Percentiles rank a stretch among this genome's conserved stretches.
Evolutionary conservation across 441 rosid genomes (phyloP).

Genomic region (Adansonia madagascariensis): DNA sequence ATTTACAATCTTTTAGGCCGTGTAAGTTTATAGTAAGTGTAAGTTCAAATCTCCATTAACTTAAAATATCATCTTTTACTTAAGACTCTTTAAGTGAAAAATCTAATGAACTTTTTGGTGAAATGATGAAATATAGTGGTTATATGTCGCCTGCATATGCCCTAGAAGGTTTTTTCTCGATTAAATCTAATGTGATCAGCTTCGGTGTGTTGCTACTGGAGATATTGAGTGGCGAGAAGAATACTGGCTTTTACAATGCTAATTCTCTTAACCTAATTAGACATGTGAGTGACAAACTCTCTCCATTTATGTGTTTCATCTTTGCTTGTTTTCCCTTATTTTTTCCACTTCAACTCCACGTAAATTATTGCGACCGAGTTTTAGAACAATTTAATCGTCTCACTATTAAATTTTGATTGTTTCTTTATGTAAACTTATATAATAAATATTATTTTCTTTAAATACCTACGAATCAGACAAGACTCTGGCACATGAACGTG

Average conservation of each 20-base stretch:
- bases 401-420: no score
- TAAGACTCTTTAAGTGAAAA: not conserved
- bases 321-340: no score
- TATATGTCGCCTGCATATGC: constrained; percentile 72
- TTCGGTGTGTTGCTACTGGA: constrained; percentile 39
- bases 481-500: no score
- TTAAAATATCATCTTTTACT: not conserved
- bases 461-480: no score
- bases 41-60: not conserved
- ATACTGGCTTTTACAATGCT: constrained; percentile 30
- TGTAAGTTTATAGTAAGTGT: constrained; percentile 35
- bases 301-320: not conserved
- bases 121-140: constrained; percentile 32
- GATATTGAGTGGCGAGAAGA: constrained; percentile 35
- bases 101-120: not conserved
- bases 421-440: no score
- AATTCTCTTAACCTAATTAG: constrained; percentile 35
- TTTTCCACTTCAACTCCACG: no score
- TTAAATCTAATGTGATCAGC: constrained; percentile 60
- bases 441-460: no score
- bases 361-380: no score
- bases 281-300: constrained; percentile 3
- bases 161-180: constrained; percentile 53
- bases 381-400: no score
- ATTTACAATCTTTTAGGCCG: no score